These are phyloP conservation scores for Plasmodium billcollinsi DNA, from an alignment of 169 alveolate genomes.

Conservation along the genomic window DNA sequence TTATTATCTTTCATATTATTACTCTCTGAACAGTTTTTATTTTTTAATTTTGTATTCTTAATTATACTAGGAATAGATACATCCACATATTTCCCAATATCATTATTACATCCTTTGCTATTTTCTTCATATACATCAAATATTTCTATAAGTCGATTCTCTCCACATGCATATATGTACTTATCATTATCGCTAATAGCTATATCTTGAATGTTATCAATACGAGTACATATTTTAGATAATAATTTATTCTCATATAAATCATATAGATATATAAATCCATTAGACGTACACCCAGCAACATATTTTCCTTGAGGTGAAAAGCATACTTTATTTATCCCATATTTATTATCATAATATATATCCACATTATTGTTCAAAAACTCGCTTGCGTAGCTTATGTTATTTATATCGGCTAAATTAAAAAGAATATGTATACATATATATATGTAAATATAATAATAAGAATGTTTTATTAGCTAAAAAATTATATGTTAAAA, in stretches of 20 bases:
- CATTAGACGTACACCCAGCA: slow-evolving; percentile 76
- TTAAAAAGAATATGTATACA: background rate
- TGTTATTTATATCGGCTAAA: slow-evolving; percentile 34
- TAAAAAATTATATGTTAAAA: background rate
- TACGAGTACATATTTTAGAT: slow-evolving; percentile 49
- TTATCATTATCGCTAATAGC: slow-evolving; percentile 74
- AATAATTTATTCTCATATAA: slow-evolving; percentile 64
- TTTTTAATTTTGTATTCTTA: slow-evolving; percentile 9
- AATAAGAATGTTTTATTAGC: background rate
- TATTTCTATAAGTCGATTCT: slow-evolving; percentile 57
- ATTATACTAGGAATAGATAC: slow-evolving; percentile 53
- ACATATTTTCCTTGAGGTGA: slow-evolving; percentile 77
- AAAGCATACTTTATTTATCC: slow-evolving; percentile 65
- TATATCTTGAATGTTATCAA: slow-evolving; percentile 61
- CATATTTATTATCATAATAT: slow-evolving; percentile 47
- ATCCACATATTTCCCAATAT: slow-evolving; percentile 51
- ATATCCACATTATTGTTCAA: slow-evolving; percentile 11
- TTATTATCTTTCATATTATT: background rate
- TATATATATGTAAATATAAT: no score
- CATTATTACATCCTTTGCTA: slow-evolving; percentile 27
- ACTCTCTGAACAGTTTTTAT: slow-evolving; percentile 4
- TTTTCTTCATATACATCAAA: slow-evolving; percentile 49
- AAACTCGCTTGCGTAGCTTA: slow-evolving; percentile 24
- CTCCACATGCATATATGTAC: slow-evolving; percentile 77
- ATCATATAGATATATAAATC: slow-evolving; percentile 64